A percentile compares a stretch with the other conserved stretches of the same genome.
These are phyloP conservation scores for Monilinia aucupariae DNA, from an alignment of 2,329 filamentous ascomycete species.

Conservation along the genomic window DNA sequence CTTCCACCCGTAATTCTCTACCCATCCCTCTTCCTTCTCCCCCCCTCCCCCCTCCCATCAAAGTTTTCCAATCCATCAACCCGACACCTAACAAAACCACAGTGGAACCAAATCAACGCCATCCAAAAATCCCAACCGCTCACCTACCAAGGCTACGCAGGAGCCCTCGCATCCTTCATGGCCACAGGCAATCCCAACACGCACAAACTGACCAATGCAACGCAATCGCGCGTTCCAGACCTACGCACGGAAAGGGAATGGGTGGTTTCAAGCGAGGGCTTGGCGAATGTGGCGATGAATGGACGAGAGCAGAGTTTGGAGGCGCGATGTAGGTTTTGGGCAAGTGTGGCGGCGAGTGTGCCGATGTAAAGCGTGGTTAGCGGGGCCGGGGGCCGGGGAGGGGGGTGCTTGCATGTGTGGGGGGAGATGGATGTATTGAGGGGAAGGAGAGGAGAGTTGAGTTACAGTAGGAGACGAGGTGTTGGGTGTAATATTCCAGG, in stretches of 20 bases:
- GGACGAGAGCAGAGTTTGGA: conserved; percentile 35
- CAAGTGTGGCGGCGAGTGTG: conserved; percentile 41
- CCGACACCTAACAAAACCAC: too few relatives aligned
- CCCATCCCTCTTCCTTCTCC: background rate
- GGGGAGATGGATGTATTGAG: too few relatives aligned
- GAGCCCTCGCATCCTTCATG: conserved; percentile 56
- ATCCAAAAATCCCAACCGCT: conserved; percentile 48
- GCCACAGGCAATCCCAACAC: conserved; percentile 54
- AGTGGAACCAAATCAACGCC: conserved; percentile 53
- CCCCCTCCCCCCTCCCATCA: background rate
- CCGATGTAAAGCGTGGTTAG: conserved; percentile 40
- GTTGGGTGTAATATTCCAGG: too few relatives aligned
- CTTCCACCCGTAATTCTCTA: background rate
- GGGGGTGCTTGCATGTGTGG: too few relatives aligned
- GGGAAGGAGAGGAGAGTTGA: background rate
- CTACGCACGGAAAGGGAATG: conserved; percentile 42
- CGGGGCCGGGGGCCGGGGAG: too few relatives aligned
- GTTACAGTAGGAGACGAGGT: too few relatives aligned
- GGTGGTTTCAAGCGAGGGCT: conserved; percentile 43
- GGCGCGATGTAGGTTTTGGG: conserved; percentile 49
- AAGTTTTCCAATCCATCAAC: background rate
- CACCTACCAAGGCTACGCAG: conserved; percentile 52
- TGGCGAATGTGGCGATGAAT: conserved; percentile 39
- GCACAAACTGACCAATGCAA: conserved; percentile 47
- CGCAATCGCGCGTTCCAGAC: conserved; percentile 42